Conservation (phyloP, 345 rosid species). For the Dimocarpus longan region DNA sequence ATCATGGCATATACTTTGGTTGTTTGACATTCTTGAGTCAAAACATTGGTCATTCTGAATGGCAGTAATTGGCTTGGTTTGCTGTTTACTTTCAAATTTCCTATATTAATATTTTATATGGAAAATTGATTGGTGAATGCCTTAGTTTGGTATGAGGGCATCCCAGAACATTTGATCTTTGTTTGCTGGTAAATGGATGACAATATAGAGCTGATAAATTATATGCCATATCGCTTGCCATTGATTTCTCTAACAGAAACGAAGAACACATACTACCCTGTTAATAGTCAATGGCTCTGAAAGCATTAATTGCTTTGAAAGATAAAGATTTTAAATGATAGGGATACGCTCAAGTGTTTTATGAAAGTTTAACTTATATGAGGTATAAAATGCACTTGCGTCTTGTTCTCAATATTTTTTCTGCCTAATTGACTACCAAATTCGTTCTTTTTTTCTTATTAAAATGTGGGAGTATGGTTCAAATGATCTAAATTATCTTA, state of each 20-base stretch:
- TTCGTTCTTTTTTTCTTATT: neutral
- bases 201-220: neutral
- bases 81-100: neutral
- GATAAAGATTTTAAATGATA: neutral
- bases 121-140: neutral
- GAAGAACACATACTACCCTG: too few species aligned
- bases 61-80: neutral
- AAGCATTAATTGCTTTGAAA: neutral
- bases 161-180: neutral
- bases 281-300: neutral
- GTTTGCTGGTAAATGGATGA: neutral
- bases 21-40: neutral
- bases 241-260: too few species aligned
- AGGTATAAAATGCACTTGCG: neutral
- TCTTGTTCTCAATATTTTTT: neutral
- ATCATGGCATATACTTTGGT: neutral
- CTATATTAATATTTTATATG: neutral
- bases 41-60: neutral
- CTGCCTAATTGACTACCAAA: neutral
- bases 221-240: neutral
- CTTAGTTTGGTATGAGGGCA: neutral
- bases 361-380: slow-evolving; percentile 1
- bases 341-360: neutral
- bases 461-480: neutral
- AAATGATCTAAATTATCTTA: slow-evolving; percentile 10